A percentile compares a stretch with the other conserved stretches of the same genome.
These are phyloP conservation scores for Gypsophila paniculata DNA, from an alignment of 179 eudicot genomes.

Conservation along the genomic window DNA sequence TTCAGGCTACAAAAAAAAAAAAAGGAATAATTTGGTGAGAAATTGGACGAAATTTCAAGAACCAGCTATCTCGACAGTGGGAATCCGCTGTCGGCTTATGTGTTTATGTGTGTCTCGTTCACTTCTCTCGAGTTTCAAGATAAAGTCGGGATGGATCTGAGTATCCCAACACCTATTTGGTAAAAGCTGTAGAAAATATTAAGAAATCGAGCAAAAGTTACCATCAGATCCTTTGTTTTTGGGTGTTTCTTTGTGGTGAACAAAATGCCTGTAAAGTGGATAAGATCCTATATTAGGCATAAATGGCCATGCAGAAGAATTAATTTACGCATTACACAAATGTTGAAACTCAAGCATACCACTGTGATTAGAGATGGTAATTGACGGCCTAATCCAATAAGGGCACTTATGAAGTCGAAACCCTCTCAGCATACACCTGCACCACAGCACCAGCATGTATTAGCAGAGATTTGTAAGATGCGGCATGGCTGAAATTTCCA, in stretches of 20 bases:
- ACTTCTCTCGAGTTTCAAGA: not conserved
- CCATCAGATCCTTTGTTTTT: constrained; percentile 91
- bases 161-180: not conserved
- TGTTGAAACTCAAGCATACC: constrained; percentile 38
- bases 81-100: not conserved
- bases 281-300: constrained; percentile 19
- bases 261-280: constrained; percentile 55
- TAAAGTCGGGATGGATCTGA: not conserved
- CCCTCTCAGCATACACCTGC: constrained; percentile 98
- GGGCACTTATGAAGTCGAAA: constrained; percentile 96
- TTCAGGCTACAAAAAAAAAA: constrained; percentile 60
- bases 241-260: constrained; percentile 86
- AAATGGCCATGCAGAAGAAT: not conserved
- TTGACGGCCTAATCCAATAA: constrained; percentile 95
- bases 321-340: too few species aligned
- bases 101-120: not conserved
- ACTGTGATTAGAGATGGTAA: constrained; percentile 79
- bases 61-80: not conserved
- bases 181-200: not conserved
- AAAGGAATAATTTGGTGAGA: constrained; percentile 5
- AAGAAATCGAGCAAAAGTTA: constrained; percentile 24
- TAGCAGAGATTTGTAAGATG: not conserved
- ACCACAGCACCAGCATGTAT: constrained; percentile 38
- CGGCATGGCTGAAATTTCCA: constrained; percentile 10
- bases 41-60: not conserved